These are phyloP conservation scores for Halteria grandinella DNA, from an alignment of 73 alveolate species.

Conservation along the genomic window DNA sequence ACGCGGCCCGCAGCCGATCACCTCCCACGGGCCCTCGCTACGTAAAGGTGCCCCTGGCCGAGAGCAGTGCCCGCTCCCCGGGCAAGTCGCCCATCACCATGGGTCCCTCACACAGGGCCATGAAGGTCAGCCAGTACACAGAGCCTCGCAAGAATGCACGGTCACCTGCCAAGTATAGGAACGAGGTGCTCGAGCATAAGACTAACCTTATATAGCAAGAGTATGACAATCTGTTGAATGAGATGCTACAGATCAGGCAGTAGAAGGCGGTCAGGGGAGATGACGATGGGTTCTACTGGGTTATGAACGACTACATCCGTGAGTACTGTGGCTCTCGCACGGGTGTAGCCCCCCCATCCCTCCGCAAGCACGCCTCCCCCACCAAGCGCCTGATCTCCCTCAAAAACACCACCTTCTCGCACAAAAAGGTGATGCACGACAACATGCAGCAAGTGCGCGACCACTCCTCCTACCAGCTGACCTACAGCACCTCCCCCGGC, in stretches of 20 bases:
- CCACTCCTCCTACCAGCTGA: conserved; percentile 15
- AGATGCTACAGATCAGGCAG: conserved; percentile 2
- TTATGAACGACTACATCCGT: conserved; percentile 16
- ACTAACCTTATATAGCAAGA: conserved; percentile 20
- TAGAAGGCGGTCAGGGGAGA: conserved; percentile 9
- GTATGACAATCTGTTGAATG: conserved; percentile 6
- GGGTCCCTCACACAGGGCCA: neutral
- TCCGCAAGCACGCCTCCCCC: neutral
- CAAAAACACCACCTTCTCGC: neutral
- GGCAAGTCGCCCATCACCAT: neutral
- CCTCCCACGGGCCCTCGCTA: no score
- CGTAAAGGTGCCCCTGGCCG: neutral
- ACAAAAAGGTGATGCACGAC: neutral
- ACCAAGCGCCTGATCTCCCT: neutral
- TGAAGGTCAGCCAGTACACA: neutral
- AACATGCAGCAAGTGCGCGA: conserved; percentile 10
- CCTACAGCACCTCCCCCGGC: conserved; percentile 5
- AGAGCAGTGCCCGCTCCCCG: neutral
- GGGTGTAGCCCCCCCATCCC: no score
- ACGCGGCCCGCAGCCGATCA: no score
- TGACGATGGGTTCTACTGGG: conserved; percentile 22
- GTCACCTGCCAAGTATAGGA: no score
- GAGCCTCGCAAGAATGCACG: neutral
- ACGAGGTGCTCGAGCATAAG: conserved; percentile 13
- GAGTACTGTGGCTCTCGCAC: conserved; percentile 40